Evolutionary conservation across 2,329 filamentous ascomycete genomes (phyloP).

Genomic region (Fusarium subglutinans): DNA sequence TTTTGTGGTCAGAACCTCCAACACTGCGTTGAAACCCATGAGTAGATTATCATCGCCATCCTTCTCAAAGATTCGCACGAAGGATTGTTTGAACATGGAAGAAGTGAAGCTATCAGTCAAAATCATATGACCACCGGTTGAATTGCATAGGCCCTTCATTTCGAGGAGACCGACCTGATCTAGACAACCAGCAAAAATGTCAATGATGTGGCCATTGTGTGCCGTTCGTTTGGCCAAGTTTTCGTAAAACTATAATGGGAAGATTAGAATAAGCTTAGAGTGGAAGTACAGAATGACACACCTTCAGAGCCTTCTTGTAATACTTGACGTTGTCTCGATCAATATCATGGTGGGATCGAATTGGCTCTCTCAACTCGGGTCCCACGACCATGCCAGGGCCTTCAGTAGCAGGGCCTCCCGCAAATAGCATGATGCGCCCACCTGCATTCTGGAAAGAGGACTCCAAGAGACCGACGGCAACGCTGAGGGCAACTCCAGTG

Average conservation of each 20-base stretch:
- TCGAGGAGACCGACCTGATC: constrained; percentile 97
- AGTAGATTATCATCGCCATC: constrained; percentile 92
- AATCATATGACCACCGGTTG: constrained; percentile 97
- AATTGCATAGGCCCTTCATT: constrained; percentile 98
- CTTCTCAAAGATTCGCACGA: constrained; percentile 96
- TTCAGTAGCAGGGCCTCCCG: constrained; percentile 93
- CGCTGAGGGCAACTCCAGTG: constrained; percentile 94
- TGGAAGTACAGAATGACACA: constrained; percentile 48
- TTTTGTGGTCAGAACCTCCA: constrained; percentile 97
- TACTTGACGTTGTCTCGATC: constrained; percentile 99
- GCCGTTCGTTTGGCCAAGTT: constrained; percentile 91
- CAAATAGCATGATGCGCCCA: constrained; percentile 96
- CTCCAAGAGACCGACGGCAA: constrained; percentile 91
- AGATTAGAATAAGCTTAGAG: constrained; percentile 39
- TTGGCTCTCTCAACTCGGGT: constrained; percentile 93
- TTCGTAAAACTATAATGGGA: constrained; percentile 80
- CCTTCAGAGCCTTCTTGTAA: constrained; percentile 98
- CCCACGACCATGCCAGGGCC: constrained; percentile 97
- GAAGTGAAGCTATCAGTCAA: constrained; percentile 98
- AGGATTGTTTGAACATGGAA: constrained; percentile 99
- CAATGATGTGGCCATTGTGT: constrained; percentile 96
- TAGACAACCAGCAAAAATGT: constrained; percentile 96
- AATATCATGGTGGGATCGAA: constrained; percentile 98
- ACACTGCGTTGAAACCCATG: constrained; percentile 97
- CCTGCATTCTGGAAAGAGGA: constrained; percentile 96